Evolutionary conservation across 768 basidiomycete genomes (phyloP), one percentile per base, ranked within the genome.

Genomic region (Naganishia friedmannii): DNA sequence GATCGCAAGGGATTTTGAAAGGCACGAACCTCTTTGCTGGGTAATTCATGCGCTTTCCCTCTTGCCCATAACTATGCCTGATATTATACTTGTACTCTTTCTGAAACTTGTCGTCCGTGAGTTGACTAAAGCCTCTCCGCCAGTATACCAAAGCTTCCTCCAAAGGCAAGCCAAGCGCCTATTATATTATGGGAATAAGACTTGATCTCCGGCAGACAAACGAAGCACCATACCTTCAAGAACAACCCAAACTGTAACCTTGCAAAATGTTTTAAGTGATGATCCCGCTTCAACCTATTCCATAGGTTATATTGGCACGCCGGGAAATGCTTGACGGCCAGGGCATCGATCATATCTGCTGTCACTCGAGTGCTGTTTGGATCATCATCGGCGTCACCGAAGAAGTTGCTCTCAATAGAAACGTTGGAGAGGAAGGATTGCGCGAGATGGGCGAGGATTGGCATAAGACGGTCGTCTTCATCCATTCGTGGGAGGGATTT

Each of bases 31-130:
- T 94, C 82, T 89, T 92, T 0, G 96, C 93, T 1, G 91, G 86
- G 80, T 99, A 99, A 77, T 97, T 97, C 48, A 89, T 90, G 53
- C 95, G 87, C 80, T 90, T 92, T 12, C 96, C 96, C 79, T 98
- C 96, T 65, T 96, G 83, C 45, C 96, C 96, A 76, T 88, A 99
- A 5, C 88, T 88, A 79, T 99, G 96, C 54, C 95, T 88, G 75
- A 99, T 93, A 74, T 98, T 99, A 80, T 99, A 99, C 75, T 88
- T 89, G 85, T 97, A 89, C 78, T 96, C 91, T 79, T 98, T 99
- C 84, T 94, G 95, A 82, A 98, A 99, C 79, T 92, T 89, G 82
- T 97, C 93, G 70, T 97, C 95, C 12, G 89, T 87, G 67, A 92
- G 87, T 31, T 82, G 83, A 7, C 80, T 81, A 79, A 95, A 96